Evolutionary conservation across 2,329 filamentous ascomycete species (phyloP), one percentile per base, ranked within the genome.

Genomic region (Claviceps fusiformis): DNA sequence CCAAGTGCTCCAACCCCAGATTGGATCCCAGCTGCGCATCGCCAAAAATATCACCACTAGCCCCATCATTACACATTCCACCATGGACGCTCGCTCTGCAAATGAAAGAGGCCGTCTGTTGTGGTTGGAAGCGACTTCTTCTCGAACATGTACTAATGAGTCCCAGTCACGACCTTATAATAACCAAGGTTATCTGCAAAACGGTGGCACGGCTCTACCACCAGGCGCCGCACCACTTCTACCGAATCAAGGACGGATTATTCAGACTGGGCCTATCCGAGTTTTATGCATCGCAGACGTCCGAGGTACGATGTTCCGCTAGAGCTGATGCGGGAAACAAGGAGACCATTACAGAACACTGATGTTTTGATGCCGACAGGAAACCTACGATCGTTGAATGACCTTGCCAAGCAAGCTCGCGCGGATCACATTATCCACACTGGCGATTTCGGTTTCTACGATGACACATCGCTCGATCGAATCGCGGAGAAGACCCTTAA

Each of bases 401-500:
- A 97, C 59, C 85, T 98, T 59, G 93, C 93, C 61, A 95, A 89
- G 72, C 87, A 93, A 68, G 92, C 93, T 59, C 87, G 87, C 68
- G 93, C 93, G 64, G 90, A 96, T 73, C 90, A 96, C 75, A 95
- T 98, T 71, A 90, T 98, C 66, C 93, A 98, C 73, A 98, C 93
- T 24, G 93, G 93, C 71, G 93, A 98, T 71, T 98, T 98, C 69
- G 93, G 93, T 59, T 98, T 98, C 75, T 98, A 98, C 75, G 93
- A 98, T 71, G 87, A 95, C 65, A 89, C 86, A 54, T 98, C 93
- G 41, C 77, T 98, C 62, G 92, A 97, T 66, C 86, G 93, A 66
- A 97, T 98, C 75, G 93, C 93, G 45, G 93, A 98, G 72, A 98
- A 98, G 77, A 98, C 93, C 27, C 79, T 98, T 53, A 96, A 95